Base-by-base conservation (phyloP, 2,329 filamentous ascomycete species). In the Leptodontidium sp. region DNA sequence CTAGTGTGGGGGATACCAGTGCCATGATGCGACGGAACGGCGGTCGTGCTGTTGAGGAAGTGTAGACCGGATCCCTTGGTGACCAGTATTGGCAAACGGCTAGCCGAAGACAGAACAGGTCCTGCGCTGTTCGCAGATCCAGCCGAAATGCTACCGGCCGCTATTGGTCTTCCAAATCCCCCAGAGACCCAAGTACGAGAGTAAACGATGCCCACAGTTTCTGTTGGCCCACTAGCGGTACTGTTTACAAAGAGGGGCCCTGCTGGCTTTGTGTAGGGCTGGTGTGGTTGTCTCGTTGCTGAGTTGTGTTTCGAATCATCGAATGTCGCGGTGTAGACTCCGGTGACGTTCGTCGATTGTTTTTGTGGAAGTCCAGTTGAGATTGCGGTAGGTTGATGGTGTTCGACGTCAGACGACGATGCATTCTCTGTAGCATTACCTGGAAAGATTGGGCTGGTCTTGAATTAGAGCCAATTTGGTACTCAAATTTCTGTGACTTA, bases 391-490 rank as follows among this genome's bases (percentile, higher is more conserved):
- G 52, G 40, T 24, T 43, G 38, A 40, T 32, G 26, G 32, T 47
- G 8, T 21, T 65, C 50, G 63, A 49, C 11, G n/a, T 53, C 14
- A 63, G 43, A 21, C 29, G 58, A 24, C 35, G 61, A 63, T 63
- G 61, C 61, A 63, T 53, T 53, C 45, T 4, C 32, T 52, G 61
- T 21, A 52, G 24, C 61, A 52, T 52, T 63, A 47, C 15, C 21
- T 58, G 12, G 61, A 50, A 32, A 11, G 61, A 50, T 38, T 26
- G 15, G 45, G 15, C 61, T 63, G 11, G 1, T n/a, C 1, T 2
- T 9, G 38, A 35, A 35, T 63, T 38, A 63, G 61, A 40, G 38
- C 38, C 7, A 7, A 11, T 40, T 40, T 29, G 24, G 7, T 11
- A 26, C 24, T 52, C 8, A 2, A 52, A 29, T 2, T 29, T 11